These are phyloP conservation scores for Arxiozyma bovina DNA, from an alignment of 1,139 yeast genomes.

Conservation along the genomic window DNA sequence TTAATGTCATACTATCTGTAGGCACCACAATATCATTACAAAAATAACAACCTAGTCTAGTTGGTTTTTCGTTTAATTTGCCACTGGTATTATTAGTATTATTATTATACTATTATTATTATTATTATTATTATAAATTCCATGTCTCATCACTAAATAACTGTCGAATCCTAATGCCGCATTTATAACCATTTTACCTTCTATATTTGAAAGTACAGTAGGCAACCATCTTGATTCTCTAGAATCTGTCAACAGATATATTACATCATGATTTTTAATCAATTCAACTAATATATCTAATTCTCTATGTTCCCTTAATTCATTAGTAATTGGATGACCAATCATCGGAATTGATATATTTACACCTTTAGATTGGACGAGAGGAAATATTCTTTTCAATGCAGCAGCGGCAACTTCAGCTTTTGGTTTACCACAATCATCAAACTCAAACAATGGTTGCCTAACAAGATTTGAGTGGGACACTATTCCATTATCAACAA, in stretches of 20 bases:
- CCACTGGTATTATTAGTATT: constrained; percentile 9
- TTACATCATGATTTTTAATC: constrained; percentile 62
- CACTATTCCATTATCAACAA: constrained; percentile 82
- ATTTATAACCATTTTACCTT: constrained; percentile 66
- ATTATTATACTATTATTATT: constrained; percentile 15
- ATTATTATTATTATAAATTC: constrained; percentile 31
- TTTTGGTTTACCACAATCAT: constrained; percentile 65
- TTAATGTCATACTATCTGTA: constrained; percentile 67
- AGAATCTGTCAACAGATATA: constrained; percentile 82
- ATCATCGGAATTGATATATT: constrained; percentile 85
- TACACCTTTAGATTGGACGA: constrained; percentile 55
- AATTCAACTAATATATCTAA: constrained; percentile 45
- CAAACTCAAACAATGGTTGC: constrained; percentile 74
- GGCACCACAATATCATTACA: constrained; percentile 97
- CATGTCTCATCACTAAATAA: constrained; percentile 89
- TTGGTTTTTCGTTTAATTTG: background rate
- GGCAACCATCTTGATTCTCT: constrained; percentile 97
- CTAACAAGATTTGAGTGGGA: constrained; percentile 93
- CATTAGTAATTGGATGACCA: constrained; percentile 71
- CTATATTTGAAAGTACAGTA: constrained; percentile 62
- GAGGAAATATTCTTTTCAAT: constrained; percentile 66
- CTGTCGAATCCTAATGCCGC: constrained; percentile 95
- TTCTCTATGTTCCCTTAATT: constrained; percentile 40
- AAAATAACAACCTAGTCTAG: constrained; percentile 78
- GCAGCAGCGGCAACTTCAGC: constrained; percentile 72